phyloP scores from a whole-genome alignment of 306 rosid species.

The Prunus mongolica region DNA sequence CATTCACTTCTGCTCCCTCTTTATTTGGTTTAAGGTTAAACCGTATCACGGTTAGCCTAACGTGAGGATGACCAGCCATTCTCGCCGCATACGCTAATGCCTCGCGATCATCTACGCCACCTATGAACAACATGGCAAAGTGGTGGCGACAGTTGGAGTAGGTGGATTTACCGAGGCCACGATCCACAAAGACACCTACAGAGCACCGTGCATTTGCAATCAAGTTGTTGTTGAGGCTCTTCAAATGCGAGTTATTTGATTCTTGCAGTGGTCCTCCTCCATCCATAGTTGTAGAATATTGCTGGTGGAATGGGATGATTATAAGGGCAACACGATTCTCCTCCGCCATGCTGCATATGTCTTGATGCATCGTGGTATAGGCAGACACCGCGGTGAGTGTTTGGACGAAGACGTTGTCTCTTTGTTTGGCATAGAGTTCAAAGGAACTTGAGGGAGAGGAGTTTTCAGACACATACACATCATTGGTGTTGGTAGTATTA shows the following conservation, averaged over 20 bases:
- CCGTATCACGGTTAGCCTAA: conserved; percentile 30
- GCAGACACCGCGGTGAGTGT: conserved; percentile 45
- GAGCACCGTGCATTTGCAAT: conserved; percentile 32
- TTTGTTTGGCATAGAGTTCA: conserved; percentile 12
- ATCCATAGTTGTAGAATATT: background rate
- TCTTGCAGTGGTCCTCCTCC: conserved; percentile 21
- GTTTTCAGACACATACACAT: no score
- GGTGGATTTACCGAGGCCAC: conserved; percentile 21
- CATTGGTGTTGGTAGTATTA: background rate
- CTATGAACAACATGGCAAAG: conserved; percentile 33
- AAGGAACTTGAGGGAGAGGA: conserved; percentile 6
- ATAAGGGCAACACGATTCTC: conserved; percentile 34
- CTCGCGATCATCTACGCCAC: conserved; percentile 65
- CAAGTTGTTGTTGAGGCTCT: conserved; percentile 31
- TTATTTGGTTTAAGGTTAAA: conserved; percentile 22
- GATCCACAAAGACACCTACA: conserved; percentile 36
- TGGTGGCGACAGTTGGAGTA: conserved; percentile 6
- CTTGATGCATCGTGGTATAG: conserved; percentile 31
- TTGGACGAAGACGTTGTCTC: conserved; percentile 18
- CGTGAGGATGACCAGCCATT: conserved; percentile 38
- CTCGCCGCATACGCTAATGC: conserved; percentile 58
- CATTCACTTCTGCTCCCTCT: background rate
- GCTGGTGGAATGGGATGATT: conserved; percentile 37
- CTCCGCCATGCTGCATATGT: conserved; percentile 43
- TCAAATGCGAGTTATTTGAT: background rate